These are phyloP conservation scores for Suillus plorans DNA, from an alignment of 768 basidiomycete species.

Conservation along the genomic window DNA sequence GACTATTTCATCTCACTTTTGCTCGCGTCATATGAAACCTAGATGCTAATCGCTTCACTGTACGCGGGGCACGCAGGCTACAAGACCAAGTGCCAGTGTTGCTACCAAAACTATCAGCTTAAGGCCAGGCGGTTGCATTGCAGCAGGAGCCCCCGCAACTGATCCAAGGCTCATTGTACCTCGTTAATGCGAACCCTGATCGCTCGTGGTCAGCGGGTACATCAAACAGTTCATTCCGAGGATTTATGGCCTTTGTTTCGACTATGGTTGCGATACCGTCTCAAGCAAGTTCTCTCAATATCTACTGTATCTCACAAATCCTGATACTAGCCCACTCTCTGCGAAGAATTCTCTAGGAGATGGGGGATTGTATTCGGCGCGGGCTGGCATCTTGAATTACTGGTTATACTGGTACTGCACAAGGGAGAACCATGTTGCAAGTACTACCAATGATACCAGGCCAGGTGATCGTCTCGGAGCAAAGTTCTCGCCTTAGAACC, in stretches of 20 bases:
- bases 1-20: no score
- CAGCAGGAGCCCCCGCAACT: no score
- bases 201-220: slow-evolving; percentile 76
- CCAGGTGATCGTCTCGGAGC: not conserved
- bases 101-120: not conserved
- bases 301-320: not conserved
- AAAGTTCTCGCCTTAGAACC: not conserved
- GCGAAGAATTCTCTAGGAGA: slow-evolving; percentile 67
- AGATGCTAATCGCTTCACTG: no score
- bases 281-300: slow-evolving; percentile 35
- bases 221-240: slow-evolving; percentile 74
- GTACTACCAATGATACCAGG: not conserved
- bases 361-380: slow-evolving; percentile 76
- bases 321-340: slow-evolving; percentile 1
- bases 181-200: slow-evolving; percentile 85
- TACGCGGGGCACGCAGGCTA: not conserved
- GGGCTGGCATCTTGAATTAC: slow-evolving; percentile 52
- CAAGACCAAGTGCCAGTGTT: not conserved
- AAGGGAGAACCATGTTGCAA: slow-evolving; percentile 63
- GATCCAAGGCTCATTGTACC: slow-evolving; percentile 42
- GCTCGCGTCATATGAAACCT: no score
- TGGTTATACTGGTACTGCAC: slow-evolving; percentile 57
- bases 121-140: not conserved
- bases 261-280: slow-evolving; percentile 75
- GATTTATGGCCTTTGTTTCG: slow-evolving; percentile 62